Conservation (phyloP, 345 rosid species). For the Physaria fendleri region DNA sequence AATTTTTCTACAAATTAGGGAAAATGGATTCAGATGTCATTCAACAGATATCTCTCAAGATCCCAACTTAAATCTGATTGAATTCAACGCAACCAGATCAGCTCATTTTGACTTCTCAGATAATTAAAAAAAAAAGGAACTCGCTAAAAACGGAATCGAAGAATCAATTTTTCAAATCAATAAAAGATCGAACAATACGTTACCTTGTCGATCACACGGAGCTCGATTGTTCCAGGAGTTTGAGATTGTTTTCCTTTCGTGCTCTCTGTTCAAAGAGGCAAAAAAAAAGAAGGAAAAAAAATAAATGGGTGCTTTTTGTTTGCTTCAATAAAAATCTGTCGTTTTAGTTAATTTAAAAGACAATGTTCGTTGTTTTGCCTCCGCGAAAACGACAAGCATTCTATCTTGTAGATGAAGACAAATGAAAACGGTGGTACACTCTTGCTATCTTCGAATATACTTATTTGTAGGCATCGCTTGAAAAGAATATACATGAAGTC, state of each 20-base stretch:
- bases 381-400: background rate
- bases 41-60: background rate
- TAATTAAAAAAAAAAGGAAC: too few relatives aligned
- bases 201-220: slow-evolving; percentile 16
- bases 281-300: background rate
- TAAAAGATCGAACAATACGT: background rate
- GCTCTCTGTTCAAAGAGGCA: background rate
- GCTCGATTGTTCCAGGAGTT: slow-evolving; percentile 8
- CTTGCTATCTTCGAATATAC: slow-evolving; percentile 10
- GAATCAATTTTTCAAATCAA: background rate
- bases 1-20: background rate
- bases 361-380: slow-evolving; percentile 5
- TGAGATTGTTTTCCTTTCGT: slow-evolving; percentile 2
- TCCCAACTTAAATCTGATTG: slow-evolving; percentile 1
- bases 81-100: slow-evolving; percentile 1
- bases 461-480: too few relatives aligned
- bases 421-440: background rate
- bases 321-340: slow-evolving; percentile 20
- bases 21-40: background rate
- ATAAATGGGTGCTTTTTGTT: slow-evolving; percentile 27
- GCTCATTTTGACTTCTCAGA: background rate
- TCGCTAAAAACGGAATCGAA: background rate
- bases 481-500: too few relatives aligned
- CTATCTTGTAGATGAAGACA: background rate
- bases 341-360: background rate